Base-by-base conservation (phyloP, 2,329 filamentous ascomycete genomes). In the Fusarium liriodendri region DNA sequence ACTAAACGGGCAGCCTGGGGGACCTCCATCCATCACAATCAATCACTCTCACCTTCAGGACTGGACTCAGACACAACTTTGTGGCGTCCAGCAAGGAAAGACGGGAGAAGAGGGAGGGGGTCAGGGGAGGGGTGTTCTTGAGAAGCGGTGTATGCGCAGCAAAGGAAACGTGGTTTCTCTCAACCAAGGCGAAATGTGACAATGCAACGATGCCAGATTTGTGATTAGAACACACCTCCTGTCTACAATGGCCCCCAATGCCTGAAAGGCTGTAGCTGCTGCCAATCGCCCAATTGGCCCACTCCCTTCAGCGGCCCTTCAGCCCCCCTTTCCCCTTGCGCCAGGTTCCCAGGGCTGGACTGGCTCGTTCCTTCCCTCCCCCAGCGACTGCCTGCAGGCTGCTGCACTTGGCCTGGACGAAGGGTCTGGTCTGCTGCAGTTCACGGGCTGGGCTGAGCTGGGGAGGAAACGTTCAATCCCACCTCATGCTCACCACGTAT, bases 241-340 rank as follows among this genome's bases (percentile, higher is more conserved):
- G 55, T 35, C 52, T 20, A 60, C 57, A 57, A 59, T 59, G 61
- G 52, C 40, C 65, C 50, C 35, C 61, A 63, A 69, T 72, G 69
- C 58, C 67, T 67, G 38, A 67, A 58, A 62, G n/a, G 29, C 18
- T n/a, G n/a, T n/a, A n/a, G n/a, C n/a, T 62, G 40, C 33, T 64
- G 47, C 58, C 25, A 54, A 68, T 71, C 60, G 37, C 35, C 61
- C 71, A 71, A 65, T 65, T 33, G 37, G 54, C 59, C 38, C 64
- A 38, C 67, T 57, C 60, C 37, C 35, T 47, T 54, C 45, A 54
- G 33, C 52, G 47, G 64, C 60, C 68, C 66, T 55, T 58, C 40
- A 58, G 37, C 66, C 73, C 65, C 69, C 72, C 54, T 71, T 76
- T 72, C 71, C 73, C 71, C 62, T 76, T 75, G 68, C 70, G 66